These are phyloP conservation scores for Lodderomyces parapsilosis DNA, from an alignment of 1,139 yeast species.

Conservation along the genomic window DNA sequence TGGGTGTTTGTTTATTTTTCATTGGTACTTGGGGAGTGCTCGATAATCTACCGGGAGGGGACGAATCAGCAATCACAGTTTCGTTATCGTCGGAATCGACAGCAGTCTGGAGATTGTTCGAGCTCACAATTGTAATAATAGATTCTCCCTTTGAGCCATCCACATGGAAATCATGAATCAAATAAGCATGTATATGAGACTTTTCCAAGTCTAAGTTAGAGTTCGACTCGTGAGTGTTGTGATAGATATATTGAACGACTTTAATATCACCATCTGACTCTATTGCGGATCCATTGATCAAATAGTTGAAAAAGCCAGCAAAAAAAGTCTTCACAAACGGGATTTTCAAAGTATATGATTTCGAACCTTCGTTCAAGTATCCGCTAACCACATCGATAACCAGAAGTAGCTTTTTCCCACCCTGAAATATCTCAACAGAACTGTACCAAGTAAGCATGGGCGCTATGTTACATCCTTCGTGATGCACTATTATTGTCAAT, in stretches of 20 bases:
- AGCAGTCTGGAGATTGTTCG: neutral
- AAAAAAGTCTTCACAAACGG: slow-evolving; percentile 43
- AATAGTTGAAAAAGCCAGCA: slow-evolving; percentile 38
- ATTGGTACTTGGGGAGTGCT: slow-evolving; percentile 8
- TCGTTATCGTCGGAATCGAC: slow-evolving; percentile 35
- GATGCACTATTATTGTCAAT: slow-evolving; percentile 25
- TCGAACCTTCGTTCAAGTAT: slow-evolving; percentile 18
- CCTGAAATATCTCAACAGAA: slow-evolving; percentile 27
- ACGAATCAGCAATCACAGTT: slow-evolving; percentile 41
- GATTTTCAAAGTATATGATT: slow-evolving; percentile 28
- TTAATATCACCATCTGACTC: slow-evolving; percentile 25
- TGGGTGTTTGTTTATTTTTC: slow-evolving; percentile 16
- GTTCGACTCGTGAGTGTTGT: slow-evolving; percentile 12
- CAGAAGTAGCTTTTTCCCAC: slow-evolving; percentile 21
- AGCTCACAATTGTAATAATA: neutral
- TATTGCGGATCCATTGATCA: slow-evolving; percentile 30
- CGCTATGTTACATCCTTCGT: slow-evolving; percentile 6
- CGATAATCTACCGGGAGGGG: slow-evolving; percentile 29
- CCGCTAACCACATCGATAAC: slow-evolving; percentile 38
- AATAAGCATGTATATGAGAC: slow-evolving; percentile 24
- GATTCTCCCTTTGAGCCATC: slow-evolving; percentile 11
- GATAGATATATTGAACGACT: slow-evolving; percentile 33
- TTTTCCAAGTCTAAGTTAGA: slow-evolving; percentile 14
- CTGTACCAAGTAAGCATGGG: slow-evolving; percentile 37
- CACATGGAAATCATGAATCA: slow-evolving; percentile 28